phyloP scores from a whole-genome alignment of 345 rosid genomes.

The Erucastrum elatum region DNA sequence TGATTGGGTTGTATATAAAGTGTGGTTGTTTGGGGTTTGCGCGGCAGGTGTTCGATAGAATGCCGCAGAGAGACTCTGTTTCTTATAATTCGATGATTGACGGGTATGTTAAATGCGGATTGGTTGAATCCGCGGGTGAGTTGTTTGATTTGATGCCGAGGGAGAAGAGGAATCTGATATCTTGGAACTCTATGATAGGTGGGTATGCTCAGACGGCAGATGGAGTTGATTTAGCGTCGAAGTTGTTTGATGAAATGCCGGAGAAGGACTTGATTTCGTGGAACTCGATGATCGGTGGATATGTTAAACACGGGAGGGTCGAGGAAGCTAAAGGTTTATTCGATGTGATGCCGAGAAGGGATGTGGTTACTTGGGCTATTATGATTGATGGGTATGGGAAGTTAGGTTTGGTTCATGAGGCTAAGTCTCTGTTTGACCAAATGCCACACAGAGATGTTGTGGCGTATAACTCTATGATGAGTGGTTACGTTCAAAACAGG shows the following conservation, averaged over 20 bases:
- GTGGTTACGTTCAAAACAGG: slow-evolving; percentile 54
- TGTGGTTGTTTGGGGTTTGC: slow-evolving; percentile 44
- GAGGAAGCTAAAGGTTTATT: slow-evolving; percentile 47
- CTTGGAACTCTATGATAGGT: slow-evolving; percentile 72
- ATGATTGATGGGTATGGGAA: slow-evolving; percentile 61
- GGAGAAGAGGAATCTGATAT: slow-evolving; percentile 46
- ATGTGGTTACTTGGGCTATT: slow-evolving; percentile 60
- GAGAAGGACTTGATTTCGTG: slow-evolving; percentile 61
- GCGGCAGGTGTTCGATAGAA: slow-evolving; percentile 45
- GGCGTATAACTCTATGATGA: slow-evolving; percentile 60
- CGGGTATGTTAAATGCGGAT: slow-evolving; percentile 56
- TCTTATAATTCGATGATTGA: slow-evolving; percentile 50
- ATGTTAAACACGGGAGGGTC: slow-evolving; percentile 50
- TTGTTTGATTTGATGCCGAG: slow-evolving; percentile 54
- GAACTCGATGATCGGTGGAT: slow-evolving; percentile 64
- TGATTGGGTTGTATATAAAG: slow-evolving; percentile 39
- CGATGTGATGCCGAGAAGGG: slow-evolving; percentile 48
- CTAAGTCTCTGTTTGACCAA: slow-evolving; percentile 51
- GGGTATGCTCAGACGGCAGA: slow-evolving; percentile 46
- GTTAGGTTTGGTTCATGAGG: slow-evolving; percentile 48
- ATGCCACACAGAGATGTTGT: slow-evolving; percentile 55
- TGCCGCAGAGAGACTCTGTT: slow-evolving; percentile 42
- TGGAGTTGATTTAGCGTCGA: slow-evolving; percentile 45
- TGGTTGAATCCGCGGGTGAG: slow-evolving; percentile 44
- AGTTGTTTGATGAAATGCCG: slow-evolving; percentile 56